A percentile compares a stretch with the other conserved stretches of the same genome.
Conservation (phyloP, 1,284 basidiomycete genomes). For the Cryptococcus sp. region DNA sequence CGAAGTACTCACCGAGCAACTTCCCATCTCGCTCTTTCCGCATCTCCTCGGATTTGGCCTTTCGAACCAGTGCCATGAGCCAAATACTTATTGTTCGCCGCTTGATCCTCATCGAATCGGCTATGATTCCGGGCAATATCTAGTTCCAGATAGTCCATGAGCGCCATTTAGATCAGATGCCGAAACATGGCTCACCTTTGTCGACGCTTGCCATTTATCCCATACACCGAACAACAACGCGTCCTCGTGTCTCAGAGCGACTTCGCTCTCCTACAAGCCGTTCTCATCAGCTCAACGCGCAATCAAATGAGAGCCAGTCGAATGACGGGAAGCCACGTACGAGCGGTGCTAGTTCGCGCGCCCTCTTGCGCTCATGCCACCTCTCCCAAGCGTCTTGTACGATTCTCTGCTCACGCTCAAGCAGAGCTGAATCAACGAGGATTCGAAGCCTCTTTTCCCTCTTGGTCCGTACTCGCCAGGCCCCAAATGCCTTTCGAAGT, state of each 20-base stretch:
- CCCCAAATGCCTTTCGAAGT: conserved; percentile 24
- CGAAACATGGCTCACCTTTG: conserved; percentile 23
- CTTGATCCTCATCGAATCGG: conserved; percentile 22
- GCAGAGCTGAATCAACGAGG: conserved; percentile 17
- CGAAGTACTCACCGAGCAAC: conserved; percentile 29
- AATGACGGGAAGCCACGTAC: conserved; percentile 15
- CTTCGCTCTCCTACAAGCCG: conserved; percentile 30
- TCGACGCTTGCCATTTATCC: conserved; percentile 42
- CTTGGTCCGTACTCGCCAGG: conserved; percentile 25
- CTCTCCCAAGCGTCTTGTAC: conserved; percentile 24
- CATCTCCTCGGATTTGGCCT: conserved; percentile 14
- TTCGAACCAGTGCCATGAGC: conserved; percentile 17
- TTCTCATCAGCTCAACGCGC: neutral
- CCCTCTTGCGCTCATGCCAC: conserved; percentile 36
- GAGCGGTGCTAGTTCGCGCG: conserved; percentile 30
- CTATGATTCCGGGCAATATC: conserved; percentile 24
- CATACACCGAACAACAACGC: conserved; percentile 43
- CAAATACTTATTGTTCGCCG: conserved; percentile 15
- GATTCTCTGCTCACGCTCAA: conserved; percentile 25
- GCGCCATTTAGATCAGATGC: neutral
- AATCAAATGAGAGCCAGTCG: no score
- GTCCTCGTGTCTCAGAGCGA: conserved; percentile 42
- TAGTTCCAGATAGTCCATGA: conserved; percentile 4
- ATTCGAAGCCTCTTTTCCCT: conserved; percentile 16
- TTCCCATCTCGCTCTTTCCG: conserved; percentile 17